phyloP scores from a whole-genome alignment of 2,329 filamentous ascomycete genomes.

The Coniochaeta sp. region DNA sequence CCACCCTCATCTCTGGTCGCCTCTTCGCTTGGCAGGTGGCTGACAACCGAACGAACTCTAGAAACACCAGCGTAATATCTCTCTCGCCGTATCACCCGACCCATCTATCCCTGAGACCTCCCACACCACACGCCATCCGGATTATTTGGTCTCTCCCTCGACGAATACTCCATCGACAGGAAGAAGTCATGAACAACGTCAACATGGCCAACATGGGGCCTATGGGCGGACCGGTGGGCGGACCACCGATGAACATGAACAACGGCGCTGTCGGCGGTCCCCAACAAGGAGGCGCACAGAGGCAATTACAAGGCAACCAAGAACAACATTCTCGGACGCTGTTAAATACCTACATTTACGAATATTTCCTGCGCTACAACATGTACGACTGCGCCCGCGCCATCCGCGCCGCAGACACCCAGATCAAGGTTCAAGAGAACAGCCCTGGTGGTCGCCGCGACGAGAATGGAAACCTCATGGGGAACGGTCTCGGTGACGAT shows the following conservation, averaged over 20 bases:
- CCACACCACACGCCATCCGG: not conserved
- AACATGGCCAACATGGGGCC: conserved; percentile 64
- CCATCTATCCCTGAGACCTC: not conserved
- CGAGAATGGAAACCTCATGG: conserved; percentile 57
- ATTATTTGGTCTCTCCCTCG: not conserved
- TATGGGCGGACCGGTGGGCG: conserved; percentile 61
- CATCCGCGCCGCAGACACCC: conserved; percentile 60
- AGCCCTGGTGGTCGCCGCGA: conserved; percentile 62
- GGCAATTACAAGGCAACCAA: conserved; percentile 8
- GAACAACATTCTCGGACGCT: conserved; percentile 41
- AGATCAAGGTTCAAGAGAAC: conserved; percentile 60
- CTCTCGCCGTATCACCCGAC: not conserved
- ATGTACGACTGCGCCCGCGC: conserved; percentile 79
- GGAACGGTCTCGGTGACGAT: conserved; percentile 66
- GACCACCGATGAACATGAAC: conserved; percentile 61
- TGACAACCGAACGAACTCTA: not conserved
- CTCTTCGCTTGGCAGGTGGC: not conserved
- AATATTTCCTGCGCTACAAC: conserved; percentile 80
- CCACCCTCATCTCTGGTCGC: not conserved
- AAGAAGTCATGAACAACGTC: conserved; percentile 56
- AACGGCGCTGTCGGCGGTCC: conserved; percentile 35
- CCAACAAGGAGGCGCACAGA: conserved; percentile 22
- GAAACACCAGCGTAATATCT: not conserved
- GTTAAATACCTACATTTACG: conserved; percentile 84
- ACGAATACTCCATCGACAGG: conserved; percentile 12